Evolutionary conservation across 192 early-diverging fungal genomes (phyloP).

Genomic region (Podila verticillata): DNA sequence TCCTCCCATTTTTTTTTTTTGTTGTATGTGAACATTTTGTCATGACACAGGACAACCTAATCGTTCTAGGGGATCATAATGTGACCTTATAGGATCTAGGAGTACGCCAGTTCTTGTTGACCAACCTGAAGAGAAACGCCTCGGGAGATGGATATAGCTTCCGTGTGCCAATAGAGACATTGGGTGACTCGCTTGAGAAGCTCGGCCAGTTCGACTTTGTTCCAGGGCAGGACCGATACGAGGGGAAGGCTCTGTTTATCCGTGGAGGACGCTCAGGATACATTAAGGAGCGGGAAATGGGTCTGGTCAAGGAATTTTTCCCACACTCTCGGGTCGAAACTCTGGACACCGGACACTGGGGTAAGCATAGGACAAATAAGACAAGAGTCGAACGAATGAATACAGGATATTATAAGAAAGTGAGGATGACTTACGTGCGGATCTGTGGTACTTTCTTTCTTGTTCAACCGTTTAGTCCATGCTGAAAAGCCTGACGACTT

Average conservation of each 20-base stretch:
- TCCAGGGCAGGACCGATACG: slow-evolving; percentile 51
- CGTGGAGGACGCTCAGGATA: slow-evolving; percentile 78
- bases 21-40: too few relatives aligned
- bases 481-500: slow-evolving; percentile 78
- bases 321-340: slow-evolving; percentile 70
- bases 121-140: slow-evolving; percentile 80
- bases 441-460: slow-evolving; percentile 11
- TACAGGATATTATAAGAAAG: too few relatives aligned
- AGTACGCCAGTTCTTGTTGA: slow-evolving; percentile 87
- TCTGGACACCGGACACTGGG: slow-evolving; percentile 94
- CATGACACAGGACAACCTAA: too few relatives aligned
- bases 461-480: slow-evolving; percentile 57
- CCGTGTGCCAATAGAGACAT: slow-evolving; percentile 78
- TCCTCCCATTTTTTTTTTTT: background rate
- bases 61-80: background rate
- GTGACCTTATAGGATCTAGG: slow-evolving; percentile 51
- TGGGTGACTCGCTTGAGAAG: slow-evolving; percentile 63
- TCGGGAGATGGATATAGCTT: slow-evolving; percentile 61
- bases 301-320: slow-evolving; percentile 73
- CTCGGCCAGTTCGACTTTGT: slow-evolving; percentile 64
- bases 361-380: slow-evolving; percentile 51
- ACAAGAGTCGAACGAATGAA: too few relatives aligned
- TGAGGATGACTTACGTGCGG: background rate
- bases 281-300: slow-evolving; percentile 58
- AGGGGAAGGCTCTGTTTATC: slow-evolving; percentile 82